These are phyloP conservation scores for Didymella arachidicola DNA, from an alignment of 2,329 filamentous ascomycete genomes.

Conservation along the genomic window DNA sequence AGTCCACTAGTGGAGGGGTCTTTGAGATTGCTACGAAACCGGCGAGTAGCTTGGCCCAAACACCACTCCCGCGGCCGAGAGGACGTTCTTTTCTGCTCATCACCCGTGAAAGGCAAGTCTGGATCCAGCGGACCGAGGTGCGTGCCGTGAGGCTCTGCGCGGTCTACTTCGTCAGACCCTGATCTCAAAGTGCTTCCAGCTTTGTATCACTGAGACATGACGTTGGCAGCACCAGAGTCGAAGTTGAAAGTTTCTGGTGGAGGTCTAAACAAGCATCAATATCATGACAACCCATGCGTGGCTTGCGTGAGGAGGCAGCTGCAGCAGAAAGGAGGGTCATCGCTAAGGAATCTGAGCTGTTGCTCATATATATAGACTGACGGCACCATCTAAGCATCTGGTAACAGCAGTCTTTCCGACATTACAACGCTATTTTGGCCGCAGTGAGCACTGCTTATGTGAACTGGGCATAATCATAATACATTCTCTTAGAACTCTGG, in stretches of 20 bases:
- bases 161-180: neutral
- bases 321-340: neutral
- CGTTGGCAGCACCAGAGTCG: neutral
- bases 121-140: slow-evolving; percentile 7
- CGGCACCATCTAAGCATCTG: neutral
- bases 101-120: slow-evolving; percentile 12
- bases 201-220: neutral
- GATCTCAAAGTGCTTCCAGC: neutral
- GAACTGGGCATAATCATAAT: no score
- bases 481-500: no score
- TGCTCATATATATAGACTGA: neutral
- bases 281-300: neutral
- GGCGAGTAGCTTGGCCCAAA: slow-evolving; percentile 21
- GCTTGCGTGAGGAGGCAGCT: neutral
- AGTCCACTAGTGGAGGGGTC: slow-evolving; percentile 17
- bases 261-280: neutral
- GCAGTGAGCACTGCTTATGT: neutral
- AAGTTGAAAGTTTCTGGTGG: neutral
- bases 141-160: slow-evolving; percentile 17
- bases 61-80: slow-evolving; percentile 25
- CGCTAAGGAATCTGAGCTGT: neutral
- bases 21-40: slow-evolving; percentile 22
- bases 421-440: neutral
- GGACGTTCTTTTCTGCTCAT: slow-evolving; percentile 10
- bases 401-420: neutral